A percentile compares a stretch with the other conserved stretches of the same genome.
Conservation (phyloP, 2,329 filamentous ascomycete genomes). For the Alternaria conjuncta region DNA sequence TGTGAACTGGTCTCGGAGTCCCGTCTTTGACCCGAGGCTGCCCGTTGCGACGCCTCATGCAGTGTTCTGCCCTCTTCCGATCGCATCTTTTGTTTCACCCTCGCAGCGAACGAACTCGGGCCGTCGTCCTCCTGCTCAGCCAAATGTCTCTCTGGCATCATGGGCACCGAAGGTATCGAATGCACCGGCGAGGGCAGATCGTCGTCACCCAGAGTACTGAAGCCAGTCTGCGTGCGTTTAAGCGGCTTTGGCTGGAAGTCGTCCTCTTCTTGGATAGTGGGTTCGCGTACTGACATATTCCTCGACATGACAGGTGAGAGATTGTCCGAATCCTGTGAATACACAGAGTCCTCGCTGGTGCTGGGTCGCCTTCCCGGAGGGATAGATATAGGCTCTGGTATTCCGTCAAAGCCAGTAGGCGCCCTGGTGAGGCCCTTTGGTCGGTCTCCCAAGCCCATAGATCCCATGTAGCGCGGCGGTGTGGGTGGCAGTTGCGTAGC, state of each 20-base stretch:
- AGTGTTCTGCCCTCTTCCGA: slow-evolving; percentile 59
- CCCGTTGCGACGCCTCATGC: slow-evolving; percentile 50
- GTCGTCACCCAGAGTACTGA: slow-evolving; percentile 30
- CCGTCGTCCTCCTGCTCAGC: slow-evolving; percentile 29
- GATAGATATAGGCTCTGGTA: slow-evolving; percentile 16
- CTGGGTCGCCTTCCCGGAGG: slow-evolving; percentile 26
- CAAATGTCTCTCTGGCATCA: slow-evolving; percentile 32
- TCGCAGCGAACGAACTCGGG: slow-evolving; percentile 54
- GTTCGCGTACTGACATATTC: slow-evolving; percentile 35
- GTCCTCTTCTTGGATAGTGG: slow-evolving; percentile 48
- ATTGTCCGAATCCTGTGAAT: slow-evolving; percentile 41
- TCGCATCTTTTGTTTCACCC: slow-evolving; percentile 59
- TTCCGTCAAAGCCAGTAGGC: slow-evolving; percentile 43
- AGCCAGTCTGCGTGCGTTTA: slow-evolving; percentile 65
- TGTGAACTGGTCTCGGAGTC: slow-evolving; percentile 42
- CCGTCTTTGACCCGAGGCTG: slow-evolving; percentile 25
- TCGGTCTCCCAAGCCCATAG: slow-evolving; percentile 46
- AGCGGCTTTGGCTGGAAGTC: slow-evolving; percentile 63
- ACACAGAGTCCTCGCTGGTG: slow-evolving; percentile 41
- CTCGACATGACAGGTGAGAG: slow-evolving; percentile 29
- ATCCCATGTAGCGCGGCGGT: slow-evolving; percentile 36
- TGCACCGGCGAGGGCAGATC: slow-evolving; percentile 54
- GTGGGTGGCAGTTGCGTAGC: slow-evolving; percentile 33
- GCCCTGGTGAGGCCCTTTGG: slow-evolving; percentile 39
- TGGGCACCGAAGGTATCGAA: slow-evolving; percentile 41